A percentile compares a stretch with the other conserved stretches of the same genome.
Evolutionary conservation across 2,329 filamentous ascomycete species (phyloP).

Genomic region (Exophiala aquamarina): DNA sequence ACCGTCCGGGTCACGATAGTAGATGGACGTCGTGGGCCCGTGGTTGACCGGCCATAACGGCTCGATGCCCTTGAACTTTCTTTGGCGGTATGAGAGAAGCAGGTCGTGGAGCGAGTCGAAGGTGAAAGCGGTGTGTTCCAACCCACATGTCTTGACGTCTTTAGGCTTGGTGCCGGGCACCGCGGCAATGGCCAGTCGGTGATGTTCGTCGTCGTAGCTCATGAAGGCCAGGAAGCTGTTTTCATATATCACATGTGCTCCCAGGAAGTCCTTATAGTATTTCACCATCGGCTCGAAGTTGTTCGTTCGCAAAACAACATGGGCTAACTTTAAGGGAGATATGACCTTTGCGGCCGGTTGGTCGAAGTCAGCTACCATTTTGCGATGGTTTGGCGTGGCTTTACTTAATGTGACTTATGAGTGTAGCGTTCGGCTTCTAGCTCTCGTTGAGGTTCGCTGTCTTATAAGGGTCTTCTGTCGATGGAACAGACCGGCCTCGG

Average conservation of each 20-base stretch:
- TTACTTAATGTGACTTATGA: no score
- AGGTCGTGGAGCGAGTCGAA: slow-evolving; percentile 39
- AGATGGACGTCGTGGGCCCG: slow-evolving; percentile 48
- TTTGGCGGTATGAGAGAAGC: slow-evolving; percentile 37
- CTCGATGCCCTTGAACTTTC: slow-evolving; percentile 7
- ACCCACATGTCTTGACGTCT: slow-evolving; percentile 29
- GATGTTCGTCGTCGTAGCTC: slow-evolving; percentile 24
- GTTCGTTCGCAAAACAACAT: slow-evolving; percentile 18
- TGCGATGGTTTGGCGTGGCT: no score
- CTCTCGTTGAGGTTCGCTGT: no score
- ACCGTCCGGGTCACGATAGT: slow-evolving; percentile 52
- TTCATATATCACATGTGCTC: slow-evolving; percentile 2
- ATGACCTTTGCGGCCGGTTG: background rate
- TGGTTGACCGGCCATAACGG: slow-evolving; percentile 50
- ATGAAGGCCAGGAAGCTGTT: slow-evolving; percentile 10
- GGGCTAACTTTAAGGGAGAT: slow-evolving; percentile 12
- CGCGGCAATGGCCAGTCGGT: slow-evolving; percentile 44
- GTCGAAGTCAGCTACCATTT: background rate
- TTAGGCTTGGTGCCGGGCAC: slow-evolving; percentile 30
- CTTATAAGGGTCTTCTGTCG: no score
- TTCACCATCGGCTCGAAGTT: slow-evolving; percentile 8
- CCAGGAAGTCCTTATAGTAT: slow-evolving; percentile 13
- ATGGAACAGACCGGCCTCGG: no score
- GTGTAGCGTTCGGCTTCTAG: no score
- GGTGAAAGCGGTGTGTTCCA: slow-evolving; percentile 46